Base-by-base conservation (phyloP, 352 stramenopile genomes). In the Globisporangium rhizosaccharum region DNA sequence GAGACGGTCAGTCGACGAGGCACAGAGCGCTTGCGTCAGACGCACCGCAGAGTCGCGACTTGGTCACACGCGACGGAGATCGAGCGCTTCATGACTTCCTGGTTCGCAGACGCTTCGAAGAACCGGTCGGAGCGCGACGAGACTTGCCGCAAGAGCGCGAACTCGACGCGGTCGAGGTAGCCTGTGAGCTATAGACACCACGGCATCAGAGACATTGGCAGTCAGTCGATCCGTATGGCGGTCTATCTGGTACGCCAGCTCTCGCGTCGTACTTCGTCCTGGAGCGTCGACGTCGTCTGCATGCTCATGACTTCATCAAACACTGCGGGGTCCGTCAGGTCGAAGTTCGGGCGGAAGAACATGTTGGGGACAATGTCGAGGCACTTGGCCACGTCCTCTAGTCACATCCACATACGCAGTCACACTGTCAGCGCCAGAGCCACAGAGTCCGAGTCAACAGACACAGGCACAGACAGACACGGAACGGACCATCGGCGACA, bases 21-120 rank as follows among this genome's bases (percentile, higher is more conserved):
- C 33, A 39, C 9, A 0, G 33, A 39, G 7, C 7, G 9, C 33
- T 39, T 12, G 7, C 33, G 1, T 12, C 33, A 11, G 33, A 66
- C 36, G 28, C 50, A 92, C 83, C 84, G 75, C 26, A 95, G 61
- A 7, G 78, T 82, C 33, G 82, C 76, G 12, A 95, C 85, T 69
- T 95, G 82, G 50, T 93, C 80, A 20, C 83, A 95, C 0, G 85
- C 85, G 57, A 75, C 70, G 30, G 63, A 75, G 51, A 95, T 90
- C 25, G 80, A 89, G 52, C 88, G 81, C 61, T 91, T 90, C 76
- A 92, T 95, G 0, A 90, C 84, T 62, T 92, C 84, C 59, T 95
- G 85, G 59, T 90, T 81, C 33, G 82, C 75, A 7, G 84, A 93
- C 12, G 82, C 83, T 53, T 95, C 78, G 28, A 95, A 93, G 70